Evolutionary conservation across 2,329 filamentous ascomycete species (phyloP).

Genomic region (Pseudomassariella vexata): DNA sequence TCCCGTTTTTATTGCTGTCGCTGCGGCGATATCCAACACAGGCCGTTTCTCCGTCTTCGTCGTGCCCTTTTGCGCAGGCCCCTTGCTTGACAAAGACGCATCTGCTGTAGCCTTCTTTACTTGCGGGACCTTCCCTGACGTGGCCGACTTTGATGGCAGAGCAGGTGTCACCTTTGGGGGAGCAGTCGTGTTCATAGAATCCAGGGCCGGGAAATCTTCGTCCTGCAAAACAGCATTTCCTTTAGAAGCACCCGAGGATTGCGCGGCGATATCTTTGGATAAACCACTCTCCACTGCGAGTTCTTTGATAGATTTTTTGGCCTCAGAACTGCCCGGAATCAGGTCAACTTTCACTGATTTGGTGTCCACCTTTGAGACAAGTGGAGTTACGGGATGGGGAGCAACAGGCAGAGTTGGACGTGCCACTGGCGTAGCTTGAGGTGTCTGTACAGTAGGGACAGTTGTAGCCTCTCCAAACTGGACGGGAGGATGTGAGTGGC

Average conservation of each 20-base stretch:
- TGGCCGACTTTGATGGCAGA: constrained; percentile 21
- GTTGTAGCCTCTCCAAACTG: constrained; percentile 13
- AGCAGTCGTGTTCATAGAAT: constrained; percentile 35
- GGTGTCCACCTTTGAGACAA: constrained; percentile 17
- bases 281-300: constrained; percentile 39
- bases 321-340: constrained; percentile 16
- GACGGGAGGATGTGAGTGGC: constrained; percentile 27
- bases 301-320: constrained; percentile 39
- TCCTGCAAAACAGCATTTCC: constrained; percentile 41
- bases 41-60: constrained; percentile 30
- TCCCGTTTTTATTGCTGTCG: constrained; percentile 29
- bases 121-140: constrained; percentile 7
- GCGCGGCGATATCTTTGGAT: constrained; percentile 38
- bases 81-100: constrained; percentile 17
- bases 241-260: constrained; percentile 29
- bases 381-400: constrained; percentile 25
- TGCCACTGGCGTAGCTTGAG: constrained; percentile 13
- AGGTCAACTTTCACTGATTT: constrained; percentile 16
- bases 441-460: constrained; percentile 12
- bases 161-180: constrained; percentile 24
- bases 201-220: constrained; percentile 58
- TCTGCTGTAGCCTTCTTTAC: constrained; percentile 19
- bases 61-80: constrained; percentile 11
- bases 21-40: constrained; percentile 43
- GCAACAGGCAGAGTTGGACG: constrained; percentile 17